These are phyloP conservation scores for Tetrapisispora fleetii DNA, from an alignment of 805 yeast species.

Conservation along the genomic window DNA sequence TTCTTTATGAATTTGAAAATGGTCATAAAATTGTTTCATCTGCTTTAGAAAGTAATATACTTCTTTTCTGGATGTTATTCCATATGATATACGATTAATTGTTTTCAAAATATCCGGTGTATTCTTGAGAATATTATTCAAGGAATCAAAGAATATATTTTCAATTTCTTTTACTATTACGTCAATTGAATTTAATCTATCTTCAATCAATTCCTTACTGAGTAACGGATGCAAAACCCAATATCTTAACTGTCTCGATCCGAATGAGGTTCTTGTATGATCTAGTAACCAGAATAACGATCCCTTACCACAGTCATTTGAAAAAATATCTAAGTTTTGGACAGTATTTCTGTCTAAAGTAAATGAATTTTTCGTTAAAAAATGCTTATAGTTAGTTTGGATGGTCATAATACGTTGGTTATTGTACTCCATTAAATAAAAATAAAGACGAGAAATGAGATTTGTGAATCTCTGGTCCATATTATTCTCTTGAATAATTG, in stretches of 20 bases:
- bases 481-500: background rate
- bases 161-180: conserved; percentile 34
- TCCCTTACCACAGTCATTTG: conserved; percentile 50
- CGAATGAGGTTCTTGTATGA: conserved; percentile 71
- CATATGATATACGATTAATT: conserved; percentile 50
- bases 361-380: conserved; percentile 35
- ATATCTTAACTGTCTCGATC: conserved; percentile 49
- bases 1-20: conserved; percentile 24
- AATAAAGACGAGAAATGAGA: conserved; percentile 34
- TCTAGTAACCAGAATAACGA: conserved; percentile 72
- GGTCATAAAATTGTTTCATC: conserved; percentile 31
- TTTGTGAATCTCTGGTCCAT: background rate
- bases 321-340: conserved; percentile 65
- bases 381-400: conserved; percentile 41
- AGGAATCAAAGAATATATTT: conserved; percentile 31
- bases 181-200: conserved; percentile 54
- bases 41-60: conserved; percentile 43
- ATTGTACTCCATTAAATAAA: conserved; percentile 53
- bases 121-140: conserved; percentile 28
- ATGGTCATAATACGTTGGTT: conserved; percentile 48
- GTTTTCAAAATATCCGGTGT: conserved; percentile 51
- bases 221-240: conserved; percentile 76
- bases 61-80: conserved; percentile 49
- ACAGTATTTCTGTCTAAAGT: conserved; percentile 58
- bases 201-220: conserved; percentile 41